Conservation (phyloP, 202 grass and related monocot species). For the Cymbopogon flexuosus region DNA sequence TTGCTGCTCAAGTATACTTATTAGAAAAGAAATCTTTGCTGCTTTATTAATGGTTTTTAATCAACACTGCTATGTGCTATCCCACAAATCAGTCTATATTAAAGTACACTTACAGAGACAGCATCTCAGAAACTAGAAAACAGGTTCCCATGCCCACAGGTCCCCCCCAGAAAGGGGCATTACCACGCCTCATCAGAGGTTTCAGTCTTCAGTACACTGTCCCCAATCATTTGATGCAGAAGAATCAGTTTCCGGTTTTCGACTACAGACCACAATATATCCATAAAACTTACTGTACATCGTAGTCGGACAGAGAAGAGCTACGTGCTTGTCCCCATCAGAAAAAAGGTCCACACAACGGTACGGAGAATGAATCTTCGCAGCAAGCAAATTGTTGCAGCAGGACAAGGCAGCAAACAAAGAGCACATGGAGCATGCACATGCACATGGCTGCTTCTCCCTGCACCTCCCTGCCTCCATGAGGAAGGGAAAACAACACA, state of each 20-base stretch:
- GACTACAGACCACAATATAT: background rate
- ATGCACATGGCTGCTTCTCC: constrained; percentile 10
- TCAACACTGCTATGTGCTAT: constrained; percentile 6
- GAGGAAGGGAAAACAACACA: background rate
- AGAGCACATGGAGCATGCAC: constrained; percentile 15
- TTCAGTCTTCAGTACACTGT: constrained; percentile 39
- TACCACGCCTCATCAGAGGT: background rate
- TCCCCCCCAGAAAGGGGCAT: constrained; percentile 2
- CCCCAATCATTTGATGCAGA: constrained; percentile 43
- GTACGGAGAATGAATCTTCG: constrained; percentile 27
- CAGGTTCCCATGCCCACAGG: constrained; percentile 27
- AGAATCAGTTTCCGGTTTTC: constrained; percentile 7
- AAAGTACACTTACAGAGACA: constrained; percentile 24
- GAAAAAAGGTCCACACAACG: constrained; percentile 27
- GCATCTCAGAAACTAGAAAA: constrained; percentile 22
- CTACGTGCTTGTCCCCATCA: constrained; percentile 8
- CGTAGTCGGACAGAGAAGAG: background rate
- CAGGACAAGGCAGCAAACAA: constrained; percentile 23
- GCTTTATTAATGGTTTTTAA: background rate
- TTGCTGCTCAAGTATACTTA: background rate
- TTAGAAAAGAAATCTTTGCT: background rate
- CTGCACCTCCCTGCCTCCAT: background rate
- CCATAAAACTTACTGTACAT: background rate
- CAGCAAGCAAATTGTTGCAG: constrained; percentile 8
- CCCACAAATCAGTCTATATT: background rate